Evolutionary conservation across 1,284 basidiomycete genomes (phyloP).

Genomic region (Cryptococcus sp.): DNA sequence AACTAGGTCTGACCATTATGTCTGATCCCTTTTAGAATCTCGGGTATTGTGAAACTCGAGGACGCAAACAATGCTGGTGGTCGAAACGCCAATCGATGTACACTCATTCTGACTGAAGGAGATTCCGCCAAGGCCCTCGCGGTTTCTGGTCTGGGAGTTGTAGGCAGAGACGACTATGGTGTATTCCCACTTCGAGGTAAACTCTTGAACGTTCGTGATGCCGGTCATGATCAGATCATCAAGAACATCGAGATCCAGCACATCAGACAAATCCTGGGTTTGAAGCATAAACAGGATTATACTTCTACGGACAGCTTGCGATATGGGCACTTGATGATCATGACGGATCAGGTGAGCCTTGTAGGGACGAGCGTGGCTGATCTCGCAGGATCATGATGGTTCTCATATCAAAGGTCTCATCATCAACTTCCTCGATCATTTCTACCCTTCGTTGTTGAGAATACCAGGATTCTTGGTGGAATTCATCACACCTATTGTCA

Average conservation of each 20-base stretch:
- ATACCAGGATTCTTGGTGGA: slow-evolving; percentile 92
- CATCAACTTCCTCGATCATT: slow-evolving; percentile 97
- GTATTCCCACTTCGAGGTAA: slow-evolving; percentile 98
- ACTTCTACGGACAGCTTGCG: slow-evolving; percentile 66
- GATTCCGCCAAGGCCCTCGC: slow-evolving; percentile 98
- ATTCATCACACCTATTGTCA: slow-evolving; percentile 97
- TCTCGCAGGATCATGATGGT: slow-evolving; percentile 91
- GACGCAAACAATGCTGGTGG: slow-evolving; percentile 98
- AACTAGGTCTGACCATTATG: neutral
- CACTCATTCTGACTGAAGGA: slow-evolving; percentile 97
- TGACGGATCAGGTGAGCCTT: slow-evolving; percentile 87
- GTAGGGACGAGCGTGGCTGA: neutral
- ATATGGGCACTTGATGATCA: slow-evolving; percentile 97
- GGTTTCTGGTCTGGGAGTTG: slow-evolving; percentile 87
- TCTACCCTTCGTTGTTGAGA: slow-evolving; percentile 91
- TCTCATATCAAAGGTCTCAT: slow-evolving; percentile 99
- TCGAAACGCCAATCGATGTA: slow-evolving; percentile 73
- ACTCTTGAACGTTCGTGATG: slow-evolving; percentile 94
- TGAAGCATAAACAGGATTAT: slow-evolving; percentile 93
- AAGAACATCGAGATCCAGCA: slow-evolving; percentile 97
- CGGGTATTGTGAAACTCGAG: slow-evolving; percentile 87
- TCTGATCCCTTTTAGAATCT: slow-evolving; percentile 55
- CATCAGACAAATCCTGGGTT: slow-evolving; percentile 96
- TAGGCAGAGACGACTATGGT: slow-evolving; percentile 94
- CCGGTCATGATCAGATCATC: slow-evolving; percentile 91